Percentiles rank a stretch among this genome's conserved stretches.
These are phyloP conservation scores for Fusarium nodosum DNA, from an alignment of 2,329 filamentous ascomycete species.

Conservation along the genomic window DNA sequence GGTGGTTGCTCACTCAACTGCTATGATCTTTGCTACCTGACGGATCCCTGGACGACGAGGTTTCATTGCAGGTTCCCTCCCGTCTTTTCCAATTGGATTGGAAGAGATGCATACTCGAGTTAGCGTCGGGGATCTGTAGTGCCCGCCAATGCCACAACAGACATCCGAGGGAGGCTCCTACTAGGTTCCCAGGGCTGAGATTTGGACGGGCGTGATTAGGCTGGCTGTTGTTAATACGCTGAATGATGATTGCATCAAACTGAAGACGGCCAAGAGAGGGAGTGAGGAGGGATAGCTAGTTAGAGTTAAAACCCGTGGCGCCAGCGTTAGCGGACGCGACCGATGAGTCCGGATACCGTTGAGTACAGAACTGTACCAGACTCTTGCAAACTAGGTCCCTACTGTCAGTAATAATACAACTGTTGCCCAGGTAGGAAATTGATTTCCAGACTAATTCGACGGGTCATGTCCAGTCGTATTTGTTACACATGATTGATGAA, in stretches of 20 bases:
- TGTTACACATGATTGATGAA: not conserved
- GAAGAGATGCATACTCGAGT: not conserved
- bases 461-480: not conserved
- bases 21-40: not conserved
- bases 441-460: slow-evolving; percentile 4
- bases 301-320: slow-evolving; percentile 26
- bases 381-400: not conserved
- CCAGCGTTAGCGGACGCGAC: slow-evolving; percentile 21
- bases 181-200: slow-evolving; percentile 37
- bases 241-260: slow-evolving; percentile 7
- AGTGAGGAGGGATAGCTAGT: not conserved
- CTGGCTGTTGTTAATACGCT: slow-evolving; percentile 10
- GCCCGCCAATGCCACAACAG: slow-evolving; percentile 33
- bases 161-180: slow-evolving; percentile 35
- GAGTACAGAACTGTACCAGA: slow-evolving; percentile 3
- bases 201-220: slow-evolving; percentile 1
- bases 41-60: slow-evolving; percentile 28
- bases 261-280: slow-evolving; percentile 9
- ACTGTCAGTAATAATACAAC: not conserved
- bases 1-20: slow-evolving; percentile 2
- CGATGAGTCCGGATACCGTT: slow-evolving; percentile 21
- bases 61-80: slow-evolving; percentile 29
- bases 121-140: slow-evolving; percentile 36
- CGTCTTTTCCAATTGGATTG: slow-evolving; percentile 11
- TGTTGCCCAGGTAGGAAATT: slow-evolving; percentile 3